Conservation (phyloP, 2,329 filamentous ascomycete species). For the Aspergillus costaricaensis region DNA sequence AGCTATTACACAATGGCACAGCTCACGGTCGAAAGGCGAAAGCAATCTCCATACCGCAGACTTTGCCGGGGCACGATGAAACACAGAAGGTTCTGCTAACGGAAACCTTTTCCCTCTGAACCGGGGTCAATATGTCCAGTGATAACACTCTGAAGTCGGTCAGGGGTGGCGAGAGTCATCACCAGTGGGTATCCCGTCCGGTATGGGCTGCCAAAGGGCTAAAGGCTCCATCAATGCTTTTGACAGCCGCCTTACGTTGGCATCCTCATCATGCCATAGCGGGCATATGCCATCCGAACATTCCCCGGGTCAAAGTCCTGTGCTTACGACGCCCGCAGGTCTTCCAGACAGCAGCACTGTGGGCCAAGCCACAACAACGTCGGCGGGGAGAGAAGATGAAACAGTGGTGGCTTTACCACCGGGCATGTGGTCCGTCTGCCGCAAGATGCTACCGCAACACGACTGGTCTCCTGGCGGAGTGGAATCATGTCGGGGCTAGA, state of each 20-base stretch:
- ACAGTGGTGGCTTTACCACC: not conserved
- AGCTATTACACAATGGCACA: too few species aligned
- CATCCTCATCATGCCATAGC: constrained; percentile 3
- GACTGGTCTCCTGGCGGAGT: not conserved
- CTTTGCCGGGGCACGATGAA: too few species aligned
- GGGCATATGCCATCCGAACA: not conserved
- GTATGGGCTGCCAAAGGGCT: not conserved
- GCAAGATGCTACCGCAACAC: not conserved
- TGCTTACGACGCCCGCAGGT: constrained; percentile 21
- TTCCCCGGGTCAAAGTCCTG: not conserved
- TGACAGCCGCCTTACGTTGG: constrained; percentile 7
- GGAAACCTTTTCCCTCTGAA: too few species aligned
- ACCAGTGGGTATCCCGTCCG: not conserved
- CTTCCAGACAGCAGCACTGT: constrained; percentile 26
- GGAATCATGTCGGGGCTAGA: not conserved
- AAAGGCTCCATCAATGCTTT: not conserved
- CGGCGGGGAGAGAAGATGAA: constrained; percentile 6
- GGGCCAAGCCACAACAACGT: constrained; percentile 22
- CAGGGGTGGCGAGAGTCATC: not conserved
- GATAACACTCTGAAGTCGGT: too few species aligned
- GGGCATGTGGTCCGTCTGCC: not conserved
- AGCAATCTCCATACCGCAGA: too few species aligned
- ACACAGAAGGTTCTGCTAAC: too few species aligned
- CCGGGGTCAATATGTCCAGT: not conserved
- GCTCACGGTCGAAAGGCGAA: too few species aligned